phyloP scores from a whole-genome alignment of 2,329 filamentous ascomycete species.

The Trichoderma pleuroti region DNA sequence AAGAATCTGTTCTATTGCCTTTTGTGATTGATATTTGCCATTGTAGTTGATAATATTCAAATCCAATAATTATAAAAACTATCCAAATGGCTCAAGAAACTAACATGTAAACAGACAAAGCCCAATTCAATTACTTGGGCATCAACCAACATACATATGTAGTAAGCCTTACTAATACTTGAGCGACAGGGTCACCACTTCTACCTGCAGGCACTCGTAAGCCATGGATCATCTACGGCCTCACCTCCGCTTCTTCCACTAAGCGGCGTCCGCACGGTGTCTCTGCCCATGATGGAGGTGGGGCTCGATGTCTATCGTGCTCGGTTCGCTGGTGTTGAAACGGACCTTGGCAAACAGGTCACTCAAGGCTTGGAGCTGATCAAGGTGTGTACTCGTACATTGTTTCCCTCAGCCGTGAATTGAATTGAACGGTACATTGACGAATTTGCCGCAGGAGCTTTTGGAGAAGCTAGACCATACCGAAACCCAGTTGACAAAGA shows the following conservation, averaged over 20 bases:
- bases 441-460: background rate
- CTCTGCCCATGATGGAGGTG: background rate
- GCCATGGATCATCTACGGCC: background rate
- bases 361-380: background rate
- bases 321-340: background rate
- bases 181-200: background rate
- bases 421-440: background rate
- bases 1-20: too few species aligned
- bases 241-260: background rate
- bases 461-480: background rate
- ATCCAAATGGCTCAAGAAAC: background rate
- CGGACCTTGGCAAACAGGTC: background rate
- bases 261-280: background rate
- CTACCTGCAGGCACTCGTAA: background rate
- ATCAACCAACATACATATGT: too few species aligned
- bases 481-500: background rate
- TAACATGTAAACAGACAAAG: too few species aligned
- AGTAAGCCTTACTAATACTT: background rate
- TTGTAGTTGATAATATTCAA: too few species aligned
- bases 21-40: too few species aligned
- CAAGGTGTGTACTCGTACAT: background rate
- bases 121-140: background rate
- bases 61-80: background rate
- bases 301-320: background rate
- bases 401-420: background rate